phyloP scores from a whole-genome alignment of 768 basidiomycete genomes.

The Pleurotus sapidus region DNA sequence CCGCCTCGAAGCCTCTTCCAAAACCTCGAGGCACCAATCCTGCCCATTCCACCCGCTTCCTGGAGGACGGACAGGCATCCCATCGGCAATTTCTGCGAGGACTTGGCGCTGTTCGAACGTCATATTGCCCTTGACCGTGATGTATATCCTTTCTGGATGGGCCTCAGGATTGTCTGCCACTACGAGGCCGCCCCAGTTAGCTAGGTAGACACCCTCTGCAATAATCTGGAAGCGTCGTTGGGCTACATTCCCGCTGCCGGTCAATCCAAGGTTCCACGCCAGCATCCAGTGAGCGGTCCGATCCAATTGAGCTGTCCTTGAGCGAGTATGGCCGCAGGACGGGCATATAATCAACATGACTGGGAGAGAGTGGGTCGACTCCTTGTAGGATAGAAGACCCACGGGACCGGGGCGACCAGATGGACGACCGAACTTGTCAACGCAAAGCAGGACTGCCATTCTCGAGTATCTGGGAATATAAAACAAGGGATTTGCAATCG shows the following conservation, averaged over 20 bases:
- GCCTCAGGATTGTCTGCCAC: background rate
- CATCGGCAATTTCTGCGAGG: background rate
- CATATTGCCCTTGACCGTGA: background rate
- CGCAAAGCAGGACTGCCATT: too few relatives aligned
- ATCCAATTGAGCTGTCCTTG: background rate
- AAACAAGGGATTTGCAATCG: too few relatives aligned
- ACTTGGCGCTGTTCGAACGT: background rate
- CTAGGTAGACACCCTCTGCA: background rate
- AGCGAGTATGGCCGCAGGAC: background rate
- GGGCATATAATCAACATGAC: background rate
- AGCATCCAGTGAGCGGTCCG: conserved; percentile 1
- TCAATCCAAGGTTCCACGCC: background rate
- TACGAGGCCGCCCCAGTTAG: background rate
- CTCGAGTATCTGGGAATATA: too few relatives aligned
- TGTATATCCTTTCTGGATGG: background rate
- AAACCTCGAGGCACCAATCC: background rate
- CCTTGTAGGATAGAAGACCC: background rate
- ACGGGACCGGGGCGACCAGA: background rate
- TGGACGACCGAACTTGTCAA: background rate
- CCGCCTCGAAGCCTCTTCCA: background rate
- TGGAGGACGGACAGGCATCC: background rate
- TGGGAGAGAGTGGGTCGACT: background rate
- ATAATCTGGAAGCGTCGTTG: background rate
- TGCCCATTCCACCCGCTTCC: background rate
- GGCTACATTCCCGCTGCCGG: background rate